Evolutionary conservation across 148 eudicot species (phyloP).

Genomic region (Fagopyrum tataricum): DNA sequence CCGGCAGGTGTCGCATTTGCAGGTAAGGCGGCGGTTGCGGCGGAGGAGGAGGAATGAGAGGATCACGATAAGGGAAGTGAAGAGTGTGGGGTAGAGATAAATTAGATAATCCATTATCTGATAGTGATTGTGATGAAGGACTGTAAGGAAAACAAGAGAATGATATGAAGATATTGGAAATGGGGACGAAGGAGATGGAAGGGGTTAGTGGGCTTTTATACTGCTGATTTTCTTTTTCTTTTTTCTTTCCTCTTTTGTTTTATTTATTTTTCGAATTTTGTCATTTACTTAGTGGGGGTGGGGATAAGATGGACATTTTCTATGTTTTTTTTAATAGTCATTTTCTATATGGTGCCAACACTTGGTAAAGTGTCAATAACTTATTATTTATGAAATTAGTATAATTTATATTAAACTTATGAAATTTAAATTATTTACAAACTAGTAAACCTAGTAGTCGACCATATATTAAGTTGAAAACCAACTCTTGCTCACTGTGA

Average conservation of each 20-base stretch:
- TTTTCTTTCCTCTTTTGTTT: background rate
- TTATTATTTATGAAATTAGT: background rate
- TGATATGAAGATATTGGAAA: background rate
- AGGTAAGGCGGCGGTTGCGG: constrained; percentile 16
- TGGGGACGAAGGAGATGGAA: background rate
- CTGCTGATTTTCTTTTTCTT: background rate
- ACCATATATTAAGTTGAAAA: too few relatives aligned
- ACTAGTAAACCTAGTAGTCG: too few relatives aligned
- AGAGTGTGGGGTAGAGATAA: background rate
- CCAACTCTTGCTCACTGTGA: too few relatives aligned
- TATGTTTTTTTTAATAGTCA: background rate
- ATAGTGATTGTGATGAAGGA: background rate
- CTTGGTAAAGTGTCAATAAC: too few relatives aligned
- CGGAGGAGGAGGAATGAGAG: constrained; percentile 14
- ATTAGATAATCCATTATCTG: background rate
- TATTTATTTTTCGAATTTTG: background rate
- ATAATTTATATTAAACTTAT: too few relatives aligned
- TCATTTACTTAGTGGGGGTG: background rate
- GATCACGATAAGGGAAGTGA: background rate
- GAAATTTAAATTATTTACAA: too few relatives aligned
- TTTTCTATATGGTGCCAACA: too few relatives aligned
- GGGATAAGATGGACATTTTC: constrained; percentile 5
- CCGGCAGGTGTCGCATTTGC: constrained; percentile 45
- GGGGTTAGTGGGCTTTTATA: background rate
- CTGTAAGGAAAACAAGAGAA: constrained; percentile 3